Evolutionary conservation across 2,329 filamentous ascomycete species (phyloP), one percentile per base, ranked within the genome.

Genomic region (Phaeoacremonium minimum): DNA sequence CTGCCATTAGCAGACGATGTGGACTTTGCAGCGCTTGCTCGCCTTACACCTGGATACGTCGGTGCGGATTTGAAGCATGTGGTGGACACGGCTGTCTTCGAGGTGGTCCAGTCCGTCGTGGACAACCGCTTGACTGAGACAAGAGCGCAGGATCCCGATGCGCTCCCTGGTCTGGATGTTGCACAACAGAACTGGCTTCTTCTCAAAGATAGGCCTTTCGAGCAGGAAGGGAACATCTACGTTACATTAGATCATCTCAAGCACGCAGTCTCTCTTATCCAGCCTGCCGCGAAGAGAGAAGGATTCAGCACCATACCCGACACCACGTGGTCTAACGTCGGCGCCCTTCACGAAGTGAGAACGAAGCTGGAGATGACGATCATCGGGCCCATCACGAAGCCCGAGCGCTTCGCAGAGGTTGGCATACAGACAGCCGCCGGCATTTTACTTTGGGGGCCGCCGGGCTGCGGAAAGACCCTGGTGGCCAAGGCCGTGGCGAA

Each of bases 401-500:
- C 93, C 0, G 80, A 87, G 20, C 69, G 82, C 29, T 97, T 91
- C 58, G 75, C 75, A 18, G 71, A 73, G 7, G 80, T 93, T 6
- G 90, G 90, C 52, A 85, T 95, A 47, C 81, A 79, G 15, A 80
- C 85, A 0, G 85, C 88, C 1, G 85, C 87, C 0, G 93, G 93
- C 13, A 88, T 96, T 4, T 73, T 98, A 1, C 85, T 98, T 37
- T 98, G 91, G 88, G 93, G 93, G 0, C 93, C 93, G 1, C 93
- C 93, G 0, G 93, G 93, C 6, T 98, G 93, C 59, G 93, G 93
- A 50, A 98, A 98, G 61, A 98, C 93, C 0, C 75, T 98, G 2
- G 80, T 98, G 2, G 93, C 93, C 14, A 96, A 97, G 64, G 93
- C 93, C 4, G 89, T 96, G 5, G 93, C 93, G 37, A 95, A 95